Evolutionary conservation across 1,139 yeast species (phyloP).

Genomic region (Lodderomyces jiufengensis): DNA sequence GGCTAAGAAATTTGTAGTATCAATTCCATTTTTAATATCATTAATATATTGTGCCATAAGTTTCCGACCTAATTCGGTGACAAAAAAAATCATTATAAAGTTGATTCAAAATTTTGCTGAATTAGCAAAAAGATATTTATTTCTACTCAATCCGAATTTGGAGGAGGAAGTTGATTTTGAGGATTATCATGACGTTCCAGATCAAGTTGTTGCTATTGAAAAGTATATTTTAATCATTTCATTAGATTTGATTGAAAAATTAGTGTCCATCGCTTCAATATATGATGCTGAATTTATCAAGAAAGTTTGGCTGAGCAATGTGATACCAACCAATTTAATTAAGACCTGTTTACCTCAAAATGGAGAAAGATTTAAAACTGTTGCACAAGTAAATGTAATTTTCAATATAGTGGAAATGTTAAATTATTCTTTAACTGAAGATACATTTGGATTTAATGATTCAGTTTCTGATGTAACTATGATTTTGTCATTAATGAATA

Average conservation of each 20-base stretch:
- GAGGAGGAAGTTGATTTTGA: slow-evolving; percentile 34
- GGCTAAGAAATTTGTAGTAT: slow-evolving; percentile 22
- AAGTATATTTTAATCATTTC: slow-evolving; percentile 47
- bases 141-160: slow-evolving; percentile 25
- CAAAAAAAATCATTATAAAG: slow-evolving; percentile 23
- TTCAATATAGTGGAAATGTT: slow-evolving; percentile 40
- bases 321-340: slow-evolving; percentile 23
- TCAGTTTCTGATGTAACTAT: slow-evolving; percentile 19
- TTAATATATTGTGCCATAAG: slow-evolving; percentile 49
- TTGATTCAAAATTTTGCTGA: slow-evolving; percentile 19
- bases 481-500: slow-evolving; percentile 37
- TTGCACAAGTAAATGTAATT: slow-evolving; percentile 39
- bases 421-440: slow-evolving; percentile 33
- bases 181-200: slow-evolving; percentile 31
- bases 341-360: slow-evolving; percentile 35
- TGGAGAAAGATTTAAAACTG: slow-evolving; percentile 34
- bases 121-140: slow-evolving; percentile 20
- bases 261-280: slow-evolving; percentile 24
- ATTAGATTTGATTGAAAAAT: slow-evolving; percentile 52
- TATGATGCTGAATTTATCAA: slow-evolving; percentile 20
- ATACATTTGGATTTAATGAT: slow-evolving; percentile 25
- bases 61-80: slow-evolving; percentile 58
- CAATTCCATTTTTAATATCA: slow-evolving; percentile 55
- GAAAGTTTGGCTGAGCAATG: slow-evolving; percentile 22
- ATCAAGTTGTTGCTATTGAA: slow-evolving; percentile 46